Evolutionary conservation across 148 eudicot genomes (phyloP).

Genomic region (Spergularia marina): DNA sequence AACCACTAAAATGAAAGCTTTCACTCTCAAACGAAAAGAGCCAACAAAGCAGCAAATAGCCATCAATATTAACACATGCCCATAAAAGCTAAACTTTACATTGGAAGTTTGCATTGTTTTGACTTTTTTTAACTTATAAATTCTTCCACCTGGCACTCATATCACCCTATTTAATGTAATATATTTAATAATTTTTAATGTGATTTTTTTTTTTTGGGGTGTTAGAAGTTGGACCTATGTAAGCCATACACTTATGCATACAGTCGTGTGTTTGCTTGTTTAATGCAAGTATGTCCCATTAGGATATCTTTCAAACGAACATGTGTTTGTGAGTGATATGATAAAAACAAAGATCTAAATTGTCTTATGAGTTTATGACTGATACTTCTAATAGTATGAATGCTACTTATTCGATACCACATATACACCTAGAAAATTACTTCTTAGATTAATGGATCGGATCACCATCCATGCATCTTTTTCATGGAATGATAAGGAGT

Average conservation of each 20-base stretch:
- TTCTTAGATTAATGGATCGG: too few species aligned
- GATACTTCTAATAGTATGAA: too few species aligned
- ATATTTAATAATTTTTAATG: not conserved
- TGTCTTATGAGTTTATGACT: too few species aligned
- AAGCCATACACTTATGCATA: conserved; percentile 8
- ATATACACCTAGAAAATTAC: too few species aligned
- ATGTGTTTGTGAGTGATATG: conserved; percentile 10
- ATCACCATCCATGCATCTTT: too few species aligned
- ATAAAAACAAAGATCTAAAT: not conserved
- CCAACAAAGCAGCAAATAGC: conserved; percentile 32
- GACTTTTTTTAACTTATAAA: conserved; percentile 21
- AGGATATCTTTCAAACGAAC: conserved; percentile 7
- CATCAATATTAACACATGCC: conserved; percentile 26
- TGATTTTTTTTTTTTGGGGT: not conserved
- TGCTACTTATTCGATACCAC: too few species aligned
- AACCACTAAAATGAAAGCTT: conserved; percentile 6
- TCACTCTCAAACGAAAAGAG: conserved; percentile 7
- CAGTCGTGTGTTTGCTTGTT: conserved; percentile 18
- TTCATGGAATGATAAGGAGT: too few species aligned
- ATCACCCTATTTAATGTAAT: conserved; percentile 27
- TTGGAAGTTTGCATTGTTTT: conserved; percentile 27
- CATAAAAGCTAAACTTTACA: conserved; percentile 17
- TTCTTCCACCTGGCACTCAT: conserved; percentile 31
- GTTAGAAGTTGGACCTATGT: not conserved
- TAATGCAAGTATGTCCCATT: conserved; percentile 13